These are phyloP conservation scores for Clarkia xantiana DNA, from an alignment of 345 rosid species.

Conservation along the genomic window DNA sequence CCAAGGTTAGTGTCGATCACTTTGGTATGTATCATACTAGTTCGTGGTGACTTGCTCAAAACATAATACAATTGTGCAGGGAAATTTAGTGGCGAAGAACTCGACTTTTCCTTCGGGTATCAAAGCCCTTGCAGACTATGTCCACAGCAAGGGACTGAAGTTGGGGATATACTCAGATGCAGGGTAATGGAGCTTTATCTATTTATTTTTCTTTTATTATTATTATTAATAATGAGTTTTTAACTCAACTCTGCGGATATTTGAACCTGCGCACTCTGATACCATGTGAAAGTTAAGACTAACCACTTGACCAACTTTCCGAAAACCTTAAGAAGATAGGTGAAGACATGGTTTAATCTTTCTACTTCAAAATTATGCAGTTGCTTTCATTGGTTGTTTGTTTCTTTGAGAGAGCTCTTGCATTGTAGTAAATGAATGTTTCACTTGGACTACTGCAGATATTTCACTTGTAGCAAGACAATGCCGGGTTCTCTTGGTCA, in stretches of 20 bases:
- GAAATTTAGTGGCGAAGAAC: slow-evolving; percentile 43
- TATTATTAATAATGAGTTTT: neutral
- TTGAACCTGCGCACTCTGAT: too few species aligned
- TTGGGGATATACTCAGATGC: slow-evolving; percentile 87
- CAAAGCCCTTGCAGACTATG: slow-evolving; percentile 72
- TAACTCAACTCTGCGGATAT: too few species aligned
- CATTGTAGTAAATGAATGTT: too few species aligned
- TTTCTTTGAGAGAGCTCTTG: too few species aligned
- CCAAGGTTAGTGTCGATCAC: slow-evolving; percentile 24
- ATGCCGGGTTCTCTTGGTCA: slow-evolving; percentile 91
- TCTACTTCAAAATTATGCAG: too few species aligned
- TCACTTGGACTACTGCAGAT: slow-evolving; percentile 23
- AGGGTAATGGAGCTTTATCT: slow-evolving; percentile 27
- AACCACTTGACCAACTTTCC: too few species aligned
- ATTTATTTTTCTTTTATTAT: neutral
- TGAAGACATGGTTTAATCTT: too few species aligned
- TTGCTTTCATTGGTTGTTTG: neutral
- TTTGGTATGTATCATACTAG: neutral
- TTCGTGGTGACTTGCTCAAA: neutral
- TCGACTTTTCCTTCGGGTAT: slow-evolving; percentile 83
- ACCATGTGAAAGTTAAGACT: too few species aligned
- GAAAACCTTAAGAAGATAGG: too few species aligned
- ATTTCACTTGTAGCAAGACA: slow-evolving; percentile 62
- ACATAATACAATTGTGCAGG: slow-evolving; percentile 25
- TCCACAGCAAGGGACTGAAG: slow-evolving; percentile 75